These are phyloP conservation scores for Penicillium atrosanguineum DNA, from an alignment of 495 filamentous ascomycete species.

Conservation along the genomic window DNA sequence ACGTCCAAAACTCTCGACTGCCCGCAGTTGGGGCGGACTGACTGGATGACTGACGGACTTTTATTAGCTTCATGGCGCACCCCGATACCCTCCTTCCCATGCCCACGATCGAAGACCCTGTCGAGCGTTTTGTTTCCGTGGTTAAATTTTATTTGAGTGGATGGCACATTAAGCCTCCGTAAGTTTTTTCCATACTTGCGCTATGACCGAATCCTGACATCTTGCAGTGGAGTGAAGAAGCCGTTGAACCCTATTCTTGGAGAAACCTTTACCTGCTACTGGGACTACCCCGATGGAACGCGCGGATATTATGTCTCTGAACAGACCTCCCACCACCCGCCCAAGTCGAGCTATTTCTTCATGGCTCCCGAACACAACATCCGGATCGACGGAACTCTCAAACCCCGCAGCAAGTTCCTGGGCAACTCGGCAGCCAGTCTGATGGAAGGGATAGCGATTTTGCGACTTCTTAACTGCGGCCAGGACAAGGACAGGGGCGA, in stretches of 20 bases:
- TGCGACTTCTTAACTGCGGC: conserved; percentile 78
- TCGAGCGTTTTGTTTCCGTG: conserved; percentile 87
- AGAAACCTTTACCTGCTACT: conserved; percentile 92
- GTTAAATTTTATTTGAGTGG: conserved; percentile 97
- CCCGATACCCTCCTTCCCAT: conserved; percentile 92
- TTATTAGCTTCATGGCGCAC: conserved; percentile 93
- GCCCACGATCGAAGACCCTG: conserved; percentile 81
- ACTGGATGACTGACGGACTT: conserved; percentile 2
- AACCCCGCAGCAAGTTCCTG: conserved; percentile 93
- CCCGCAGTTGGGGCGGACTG: neutral
- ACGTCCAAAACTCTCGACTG: conserved; percentile 18
- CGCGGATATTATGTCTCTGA: conserved; percentile 94
- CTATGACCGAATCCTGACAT: conserved; percentile 5
- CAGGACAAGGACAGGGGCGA: conserved; percentile 63
- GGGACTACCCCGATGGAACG: conserved; percentile 86
- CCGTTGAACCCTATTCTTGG: conserved; percentile 96
- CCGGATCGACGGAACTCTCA: conserved; percentile 91
- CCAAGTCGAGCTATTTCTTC: conserved; percentile 98
- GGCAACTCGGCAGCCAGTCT: conserved; percentile 97
- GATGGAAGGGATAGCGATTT: conserved; percentile 93
- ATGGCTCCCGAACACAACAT: conserved; percentile 95
- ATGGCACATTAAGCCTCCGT: conserved; percentile 99
- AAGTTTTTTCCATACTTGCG: conserved; percentile 36
- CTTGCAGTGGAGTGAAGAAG: conserved; percentile 88
- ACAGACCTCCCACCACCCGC: conserved; percentile 94